Evolutionary conservation across 805 yeast species (phyloP), one percentile per base, ranked within the genome.

Genomic region (Saccharomycopsis guyanensis): DNA sequence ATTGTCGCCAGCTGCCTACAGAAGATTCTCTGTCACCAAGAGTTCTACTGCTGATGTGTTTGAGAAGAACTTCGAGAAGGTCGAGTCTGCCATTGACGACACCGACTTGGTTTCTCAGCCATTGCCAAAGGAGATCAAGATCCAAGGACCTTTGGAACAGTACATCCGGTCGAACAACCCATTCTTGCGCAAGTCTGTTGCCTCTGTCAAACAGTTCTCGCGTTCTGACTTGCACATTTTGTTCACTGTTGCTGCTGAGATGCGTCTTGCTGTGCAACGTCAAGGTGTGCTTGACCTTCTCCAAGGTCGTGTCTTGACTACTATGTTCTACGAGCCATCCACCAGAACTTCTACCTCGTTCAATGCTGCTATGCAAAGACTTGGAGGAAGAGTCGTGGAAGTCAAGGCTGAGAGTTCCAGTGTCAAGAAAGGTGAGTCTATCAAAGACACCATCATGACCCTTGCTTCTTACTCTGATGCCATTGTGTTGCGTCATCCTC

Each of bases 281-380:
- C 84, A 82, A 60, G 98, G 98, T 59, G 94, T 87, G 45, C 71
- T 93, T 61, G 96, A 91, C 65, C 67, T 93, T 52, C 76, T 93
- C 70, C 78, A 82, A 65, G 96, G 97, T 50, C 81, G 95, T 59
- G 80, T 93, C 46, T 73, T 93, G 59, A 86, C 96, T 40, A 94
- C 97, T 8, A 82, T 93, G 72, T 93, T 93, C 73, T 93, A 88
- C 66, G 99, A 93, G 71, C 98, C 99, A 56, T 87, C 96, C 4
- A 94, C 99, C 34, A 79, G 99, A 69, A 93, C 99, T 29, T 79
- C 94, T 16, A 80, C 97, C 19, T 93, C 97, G 1, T 94, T 94
- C 64, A 96, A 93, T 65, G 96, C 96, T 58, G 99, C 99, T 51
- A 93, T 93, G 98, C 97, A 93, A 73, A 85, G 99, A 71, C 75